Percentiles rank a stretch among this genome's conserved stretches.
Conservation (phyloP, 352 stramenopile genomes). For the Globisporangium mamillatum region DNA sequence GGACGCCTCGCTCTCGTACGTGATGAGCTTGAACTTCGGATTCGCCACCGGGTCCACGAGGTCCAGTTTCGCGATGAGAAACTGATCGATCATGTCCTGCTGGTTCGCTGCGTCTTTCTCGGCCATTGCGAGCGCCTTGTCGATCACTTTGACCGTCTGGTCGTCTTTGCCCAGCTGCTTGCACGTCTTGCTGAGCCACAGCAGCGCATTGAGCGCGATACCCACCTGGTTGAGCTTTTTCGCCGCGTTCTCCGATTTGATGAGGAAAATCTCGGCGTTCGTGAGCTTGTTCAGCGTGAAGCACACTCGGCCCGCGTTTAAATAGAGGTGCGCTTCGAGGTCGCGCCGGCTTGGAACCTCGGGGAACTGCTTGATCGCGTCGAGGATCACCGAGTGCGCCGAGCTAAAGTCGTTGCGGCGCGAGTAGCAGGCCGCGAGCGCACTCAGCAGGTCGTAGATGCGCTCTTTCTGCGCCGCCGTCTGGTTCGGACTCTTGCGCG, state of each 20-base stretch:
- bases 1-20: constrained; percentile 22
- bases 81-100: constrained; percentile 38
- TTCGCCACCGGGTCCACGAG: constrained; percentile 35
- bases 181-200: constrained; percentile 54
- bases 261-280: constrained; percentile 44
- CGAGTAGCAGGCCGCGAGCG: constrained; percentile 49
- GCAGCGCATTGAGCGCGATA: constrained; percentile 40
- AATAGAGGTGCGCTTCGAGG: constrained; percentile 40
- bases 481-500: constrained; percentile 28
- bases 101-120: constrained; percentile 27
- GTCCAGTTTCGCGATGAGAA: constrained; percentile 47
- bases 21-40: constrained; percentile 14
- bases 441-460: constrained; percentile 58
- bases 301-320: constrained; percentile 59
- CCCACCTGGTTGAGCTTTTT: constrained; percentile 28
- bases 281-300: constrained; percentile 48
- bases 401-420: constrained; percentile 51
- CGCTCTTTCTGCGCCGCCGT: constrained; percentile 41
- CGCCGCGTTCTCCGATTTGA: constrained; percentile 33
- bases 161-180: constrained; percentile 27
- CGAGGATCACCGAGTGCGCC: constrained; percentile 48
- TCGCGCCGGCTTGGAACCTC: constrained; percentile 40
- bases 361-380: constrained; percentile 47
- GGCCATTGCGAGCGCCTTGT: constrained; percentile 17
- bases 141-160: constrained; percentile 18